Base-by-base conservation (phyloP, 2,329 filamentous ascomycete species). In the Chaetothyriales sp. region DNA sequence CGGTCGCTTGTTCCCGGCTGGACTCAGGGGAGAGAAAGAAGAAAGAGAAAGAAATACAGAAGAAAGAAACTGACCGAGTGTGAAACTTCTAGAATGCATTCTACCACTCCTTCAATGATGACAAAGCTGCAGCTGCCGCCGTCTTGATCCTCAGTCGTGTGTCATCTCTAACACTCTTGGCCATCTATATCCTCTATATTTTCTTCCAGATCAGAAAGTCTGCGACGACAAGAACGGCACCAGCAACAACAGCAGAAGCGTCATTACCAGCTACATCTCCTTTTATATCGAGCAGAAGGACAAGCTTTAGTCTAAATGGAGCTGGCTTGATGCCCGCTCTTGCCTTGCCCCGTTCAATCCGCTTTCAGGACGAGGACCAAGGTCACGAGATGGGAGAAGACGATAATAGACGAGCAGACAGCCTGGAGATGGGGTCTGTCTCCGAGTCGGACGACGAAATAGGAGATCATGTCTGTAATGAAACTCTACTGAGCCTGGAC, bases 101-200 rank as follows among this genome's bases (percentile, higher is more conserved):
- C 32, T 44, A 51, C 15, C 44, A 49, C 22, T 49, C 52, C 3
- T 54, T 54, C 18, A 28, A 49, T 12, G 49, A 54, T 44, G 28
- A 26, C 2, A 18, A 51, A 6, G 59, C 44, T 6, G 28, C 43
- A 15, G 18, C 19, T 5, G 46, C 36, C 8, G 26, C 49, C 7
- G 51, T 50, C 4, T 22, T 53, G 18, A 51, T 47, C 2, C 49
- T 53, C 20, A 53, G 49, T 43, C 49, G 81, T 54, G 83, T 83
- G 55, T 87, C 84, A 6, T 74, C 85, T 26, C 75, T 89, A 53
- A 84, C 88, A 50, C 74, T 90, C 5, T 73, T 90, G 10, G 55
- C 81, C 19, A 76, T 90, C 48, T 90, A 90, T 65, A 73, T 83
- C 50, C 70, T 88, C 56, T 89, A 88, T 64, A 77, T 90, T 15